Percentiles rank a stretch among this genome's conserved stretches.
These are phyloP conservation scores for Plasmodium knowlesi DNA, from an alignment of 169 alveolate species.

Conservation along the genomic window DNA sequence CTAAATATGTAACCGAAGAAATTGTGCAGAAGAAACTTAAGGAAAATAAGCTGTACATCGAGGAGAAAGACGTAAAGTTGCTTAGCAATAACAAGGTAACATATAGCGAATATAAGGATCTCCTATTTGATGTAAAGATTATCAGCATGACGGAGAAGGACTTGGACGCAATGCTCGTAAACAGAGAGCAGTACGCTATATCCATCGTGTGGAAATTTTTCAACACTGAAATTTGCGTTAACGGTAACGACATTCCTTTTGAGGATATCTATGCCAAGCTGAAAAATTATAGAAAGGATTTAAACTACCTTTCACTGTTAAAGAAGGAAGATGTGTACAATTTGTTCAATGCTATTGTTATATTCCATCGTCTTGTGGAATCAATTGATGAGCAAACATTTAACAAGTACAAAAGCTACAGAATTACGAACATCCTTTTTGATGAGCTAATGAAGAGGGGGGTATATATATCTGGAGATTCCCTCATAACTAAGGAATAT, in stretches of 20 bases:
- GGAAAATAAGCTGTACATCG: slow-evolving; percentile 19
- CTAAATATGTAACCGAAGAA: slow-evolving; percentile 8
- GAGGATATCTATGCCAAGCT: slow-evolving; percentile 44
- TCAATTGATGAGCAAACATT: slow-evolving; percentile 36
- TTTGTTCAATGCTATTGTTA: slow-evolving; percentile 37
- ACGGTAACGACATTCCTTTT: slow-evolving; percentile 29
- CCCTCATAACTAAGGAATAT: slow-evolving; percentile 58
- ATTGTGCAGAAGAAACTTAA: background rate
- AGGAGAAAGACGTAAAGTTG: slow-evolving; percentile 4
- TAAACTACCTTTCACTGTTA: background rate
- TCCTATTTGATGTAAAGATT: slow-evolving; percentile 11
- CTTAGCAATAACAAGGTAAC: slow-evolving; percentile 16
- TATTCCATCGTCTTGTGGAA: slow-evolving; percentile 48
- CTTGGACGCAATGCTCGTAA: background rate
- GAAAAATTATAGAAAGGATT: slow-evolving; percentile 26
- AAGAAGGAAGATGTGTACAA: slow-evolving; percentile 45
- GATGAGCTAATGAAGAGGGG: slow-evolving; percentile 40
- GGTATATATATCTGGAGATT: slow-evolving; percentile 70
- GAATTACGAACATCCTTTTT: slow-evolving; percentile 54
- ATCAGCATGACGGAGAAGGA: slow-evolving; percentile 2
- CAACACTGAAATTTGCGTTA: slow-evolving; percentile 36
- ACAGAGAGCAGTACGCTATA: slow-evolving; percentile 42
- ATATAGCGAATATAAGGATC: slow-evolving; percentile 39
- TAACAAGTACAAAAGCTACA: slow-evolving; percentile 48
- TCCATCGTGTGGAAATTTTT: slow-evolving; percentile 55